Base-by-base conservation (phyloP, 495 filamentous ascomycete species). In the Aspergillus coremiiformis region DNA sequence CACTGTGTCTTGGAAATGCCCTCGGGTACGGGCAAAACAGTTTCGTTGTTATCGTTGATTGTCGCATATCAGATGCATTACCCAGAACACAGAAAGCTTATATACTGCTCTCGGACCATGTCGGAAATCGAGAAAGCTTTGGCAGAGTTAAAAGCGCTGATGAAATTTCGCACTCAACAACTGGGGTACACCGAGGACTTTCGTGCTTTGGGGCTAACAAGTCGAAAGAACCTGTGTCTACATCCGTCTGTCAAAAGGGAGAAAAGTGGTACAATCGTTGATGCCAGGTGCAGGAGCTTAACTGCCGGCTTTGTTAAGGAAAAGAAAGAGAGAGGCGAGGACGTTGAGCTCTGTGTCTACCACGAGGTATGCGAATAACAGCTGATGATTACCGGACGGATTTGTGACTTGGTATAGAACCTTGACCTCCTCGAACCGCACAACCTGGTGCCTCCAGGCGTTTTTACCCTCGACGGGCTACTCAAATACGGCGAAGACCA, bases 1-100 rank as follows among this genome's bases (percentile, higher is more conserved):
- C 89, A 97, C 73, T 94, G 90, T 70, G 91, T 99, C n/a, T 74
- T 99, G 63, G 93, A 99, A 72, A 99, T 99, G 93, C 93, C 93
- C 74, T 99, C 93, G 49, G 93, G 93, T n/a, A 99, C 93, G 23
- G 93, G 93, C 44, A 99, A 99, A 75, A 99, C 93, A 0, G 87
- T 99, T 19, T 95, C 93, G 2, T 77, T 99, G 0, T 77, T 99
- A 21, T 96, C 93, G 0, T 77, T 99, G 57, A 99, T 99, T 57
- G 83, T 99, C 43, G 90, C 93, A 44, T 97, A 97, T 61, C 94
- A 97, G 66, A 84, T 89, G 64, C 84, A 90, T 62, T 90, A 89
- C 53, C 85, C 89, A 4, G 88, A 93, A 64, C 86, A 92, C 55
- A 76, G 93, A 33, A 97, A 97, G 68, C 81, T 99, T 46, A 96